phyloP scores from a whole-genome alignment of 305 asterid genomes.

The Fraxinus xanthoxyloides region DNA sequence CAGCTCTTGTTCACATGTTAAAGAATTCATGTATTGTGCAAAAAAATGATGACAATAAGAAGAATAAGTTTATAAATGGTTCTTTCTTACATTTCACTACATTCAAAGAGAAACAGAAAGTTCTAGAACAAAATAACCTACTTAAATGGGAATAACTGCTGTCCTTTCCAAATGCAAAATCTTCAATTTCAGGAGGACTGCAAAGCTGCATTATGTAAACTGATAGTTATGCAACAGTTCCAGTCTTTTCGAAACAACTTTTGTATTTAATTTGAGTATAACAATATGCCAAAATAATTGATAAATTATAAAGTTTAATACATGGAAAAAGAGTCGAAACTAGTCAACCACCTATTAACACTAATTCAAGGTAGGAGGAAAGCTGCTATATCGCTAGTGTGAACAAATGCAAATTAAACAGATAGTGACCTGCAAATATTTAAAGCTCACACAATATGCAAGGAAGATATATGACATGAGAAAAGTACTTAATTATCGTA shows the following conservation, averaged over 20 bases:
- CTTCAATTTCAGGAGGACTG: conserved; percentile 80
- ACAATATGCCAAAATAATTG: conserved; percentile 12
- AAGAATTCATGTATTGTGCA: neutral
- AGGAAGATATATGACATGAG: neutral
- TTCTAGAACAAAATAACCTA: conserved; percentile 37
- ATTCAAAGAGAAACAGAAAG: neutral
- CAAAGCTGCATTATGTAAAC: conserved; percentile 46
- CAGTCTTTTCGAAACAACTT: neutral
- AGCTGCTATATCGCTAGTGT: neutral
- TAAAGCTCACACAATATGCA: neutral
- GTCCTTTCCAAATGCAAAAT: conserved; percentile 62
- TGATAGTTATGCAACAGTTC: conserved; percentile 3
- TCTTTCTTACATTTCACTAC: neutral
- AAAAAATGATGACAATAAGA: neutral
- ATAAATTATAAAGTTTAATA: neutral
- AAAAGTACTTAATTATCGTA: neutral
- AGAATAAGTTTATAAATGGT: neutral
- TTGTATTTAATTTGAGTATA: neutral
- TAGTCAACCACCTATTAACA: neutral
- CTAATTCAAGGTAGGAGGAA: conserved; percentile 8
- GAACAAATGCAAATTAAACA: conserved; percentile 3
- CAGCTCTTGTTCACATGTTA: neutral
- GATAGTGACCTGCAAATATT: neutral
- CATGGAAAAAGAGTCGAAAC: neutral
- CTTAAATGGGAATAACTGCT: conserved; percentile 38